Base-by-base conservation (phyloP, 768 basidiomycete species). In the Gymnopilus junonius region DNA sequence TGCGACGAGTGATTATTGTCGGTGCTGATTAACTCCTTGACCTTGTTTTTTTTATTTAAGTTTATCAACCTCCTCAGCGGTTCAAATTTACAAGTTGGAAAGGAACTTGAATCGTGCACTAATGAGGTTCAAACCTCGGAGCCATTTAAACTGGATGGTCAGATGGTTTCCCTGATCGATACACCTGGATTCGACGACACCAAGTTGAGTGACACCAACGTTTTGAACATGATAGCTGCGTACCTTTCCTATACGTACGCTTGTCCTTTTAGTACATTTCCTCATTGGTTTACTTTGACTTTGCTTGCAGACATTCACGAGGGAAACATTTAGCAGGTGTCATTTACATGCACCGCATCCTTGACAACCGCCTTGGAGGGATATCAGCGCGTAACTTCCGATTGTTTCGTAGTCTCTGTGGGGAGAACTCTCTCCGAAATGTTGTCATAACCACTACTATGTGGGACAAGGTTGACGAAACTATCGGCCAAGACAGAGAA, bases 161-260 rank as follows among this genome's bases (percentile, higher is more conserved):
- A 71, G 10, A 68, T 58, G 15, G 75, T 87, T 35, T 80, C 74
- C 0, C 69, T 88, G 17, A 80, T 88, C 48, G 87, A 88, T 65
- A 88, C 87, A 0, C 86, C 87, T 0, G 87, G 87, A 5, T 87
- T 87, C 59, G 86, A 86, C 63, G 85, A 87, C 66, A 82, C 84
- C 3, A 76, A 71, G 3, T 76, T 74, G 51, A 82, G 77, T 48
- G 85, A 86, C 55, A 76, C 80, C 0, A 82, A 82, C 15, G 72
- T 86, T 14, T 71, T 86, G 39, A 79, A 76, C 45, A 79, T 83
- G 78, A 85, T 86, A 27, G 81, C 85, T 0, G 61, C 80, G 48
- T 79, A 76, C 62, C 70, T 82, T 40, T 68, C 75, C 5, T 69
- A 69, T 14, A 67, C 75, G 79, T 80, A 63, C 61, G 77, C 59